phyloP scores from a whole-genome alignment of 345 rosid genomes.

The Gossypium sturtianum region DNA sequence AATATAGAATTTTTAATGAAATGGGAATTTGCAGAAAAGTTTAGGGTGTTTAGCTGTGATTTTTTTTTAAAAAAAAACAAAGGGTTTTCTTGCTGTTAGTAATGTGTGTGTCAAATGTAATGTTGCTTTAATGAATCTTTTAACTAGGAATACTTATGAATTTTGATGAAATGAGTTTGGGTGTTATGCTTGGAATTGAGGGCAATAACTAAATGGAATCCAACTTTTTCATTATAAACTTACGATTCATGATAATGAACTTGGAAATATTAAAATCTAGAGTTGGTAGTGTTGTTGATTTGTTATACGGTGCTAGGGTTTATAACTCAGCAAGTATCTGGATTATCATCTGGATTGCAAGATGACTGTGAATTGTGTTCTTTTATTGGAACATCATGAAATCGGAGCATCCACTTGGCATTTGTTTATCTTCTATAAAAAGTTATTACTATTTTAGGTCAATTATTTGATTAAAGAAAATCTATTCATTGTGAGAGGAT shows the following conservation, averaged over 20 bases:
- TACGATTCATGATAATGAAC: not conserved
- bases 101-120: not conserved
- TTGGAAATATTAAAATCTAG: not conserved
- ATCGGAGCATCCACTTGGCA: not conserved
- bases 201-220: not conserved
- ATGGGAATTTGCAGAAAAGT: not conserved
- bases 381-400: too few species aligned
- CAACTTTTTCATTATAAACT: not conserved
- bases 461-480: not conserved
- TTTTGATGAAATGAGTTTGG: not conserved
- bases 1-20: not conserved
- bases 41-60: not conserved
- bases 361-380: not conserved
- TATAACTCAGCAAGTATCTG: not conserved
- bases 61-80: not conserved
- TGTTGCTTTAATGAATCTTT: not conserved
- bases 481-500: constrained; percentile 14
- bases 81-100: not conserved
- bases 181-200: not conserved
- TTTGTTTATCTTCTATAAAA: not conserved
- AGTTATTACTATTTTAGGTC: not conserved
- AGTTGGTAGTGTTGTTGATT: not conserved
- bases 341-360: not conserved
- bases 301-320: not conserved
- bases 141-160: not conserved